Conservation (phyloP, 768 basidiomycete genomes). For the Leccinum boreale region DNA sequence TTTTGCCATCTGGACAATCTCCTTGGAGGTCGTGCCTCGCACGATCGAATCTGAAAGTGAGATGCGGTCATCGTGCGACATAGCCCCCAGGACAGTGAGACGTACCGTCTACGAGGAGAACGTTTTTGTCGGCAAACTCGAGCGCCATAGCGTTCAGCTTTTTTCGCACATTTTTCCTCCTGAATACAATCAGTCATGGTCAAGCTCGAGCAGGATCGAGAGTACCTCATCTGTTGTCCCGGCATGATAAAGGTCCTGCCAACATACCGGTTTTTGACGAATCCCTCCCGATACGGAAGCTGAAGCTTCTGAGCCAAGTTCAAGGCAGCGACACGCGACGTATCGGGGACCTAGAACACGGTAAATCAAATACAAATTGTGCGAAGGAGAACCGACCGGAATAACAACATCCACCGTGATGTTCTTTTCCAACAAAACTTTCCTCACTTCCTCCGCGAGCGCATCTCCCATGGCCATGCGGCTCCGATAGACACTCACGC, state of each 20-base stretch:
- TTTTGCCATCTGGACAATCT: conserved; percentile 99
- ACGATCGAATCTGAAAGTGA: conserved; percentile 84
- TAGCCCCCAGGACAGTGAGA: background rate
- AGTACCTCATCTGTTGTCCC: conserved; percentile 88
- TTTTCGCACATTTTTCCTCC: conserved; percentile 89
- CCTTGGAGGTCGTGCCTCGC: conserved; percentile 96
- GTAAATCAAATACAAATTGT: background rate
- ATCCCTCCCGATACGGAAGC: conserved; percentile 95
- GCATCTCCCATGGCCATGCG: conserved; percentile 99
- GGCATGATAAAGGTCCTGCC: conserved; percentile 99
- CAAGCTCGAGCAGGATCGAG: background rate
- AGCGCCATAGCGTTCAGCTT: conserved; percentile 99
- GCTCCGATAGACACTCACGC: conserved; percentile 94
- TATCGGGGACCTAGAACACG: conserved; percentile 80
- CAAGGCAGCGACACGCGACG: conserved; percentile 91
- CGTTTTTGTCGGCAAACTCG: conserved; percentile 89
- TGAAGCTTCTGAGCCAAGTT: conserved; percentile 89
- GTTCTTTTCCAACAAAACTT: conserved; percentile 63
- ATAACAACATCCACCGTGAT: conserved; percentile 93
- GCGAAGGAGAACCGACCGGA: conserved; percentile 49
- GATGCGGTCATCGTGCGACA: background rate
- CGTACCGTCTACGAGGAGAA: conserved; percentile 92
- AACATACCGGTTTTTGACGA: conserved; percentile 98
- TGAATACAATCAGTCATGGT: conserved; percentile 27
- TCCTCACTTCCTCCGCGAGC: conserved; percentile 81